Percentiles rank a stretch among this genome's conserved stretches.
Conservation (phyloP, 2,329 filamentous ascomycete species). For the Keithomyces neogunnii region DNA sequence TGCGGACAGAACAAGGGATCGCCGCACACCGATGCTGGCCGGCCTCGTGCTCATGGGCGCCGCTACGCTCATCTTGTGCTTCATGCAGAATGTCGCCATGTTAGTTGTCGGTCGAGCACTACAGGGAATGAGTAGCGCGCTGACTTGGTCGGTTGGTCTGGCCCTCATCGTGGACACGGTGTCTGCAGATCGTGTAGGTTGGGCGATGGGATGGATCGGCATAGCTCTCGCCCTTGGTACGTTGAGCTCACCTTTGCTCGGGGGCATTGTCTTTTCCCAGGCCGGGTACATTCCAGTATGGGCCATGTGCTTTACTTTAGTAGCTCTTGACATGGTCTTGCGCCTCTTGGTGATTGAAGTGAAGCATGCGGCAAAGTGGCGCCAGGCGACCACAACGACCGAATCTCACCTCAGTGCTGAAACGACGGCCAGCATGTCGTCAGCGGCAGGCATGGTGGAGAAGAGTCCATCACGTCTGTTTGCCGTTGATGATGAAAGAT, state of each 20-base stretch:
- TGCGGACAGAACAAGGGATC: conserved; percentile 24
- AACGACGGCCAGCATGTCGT: not conserved
- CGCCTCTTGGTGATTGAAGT: conserved; percentile 24
- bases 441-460: not conserved
- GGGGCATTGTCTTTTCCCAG: conserved; percentile 23
- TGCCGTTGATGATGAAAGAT: not conserved
- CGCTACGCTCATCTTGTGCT: conserved; percentile 23
- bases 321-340: conserved; percentile 23
- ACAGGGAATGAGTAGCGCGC: conserved; percentile 23
- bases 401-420: not conserved
- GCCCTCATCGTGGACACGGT: conserved; percentile 27
- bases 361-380: conserved; percentile 22
- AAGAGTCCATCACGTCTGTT: not conserved
- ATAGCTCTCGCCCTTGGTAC: conserved; percentile 24
- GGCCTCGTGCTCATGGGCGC: conserved; percentile 21
- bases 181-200: conserved; percentile 20
- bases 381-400: not conserved
- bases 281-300: conserved; percentile 26
- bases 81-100: conserved; percentile 21
- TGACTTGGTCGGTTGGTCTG: conserved; percentile 28
- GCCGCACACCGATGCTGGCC: conserved; percentile 23
- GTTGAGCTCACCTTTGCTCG: conserved; percentile 22
- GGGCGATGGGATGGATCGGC: conserved; percentile 25
- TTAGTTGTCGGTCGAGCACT: conserved; percentile 23
- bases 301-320: conserved; percentile 26